Base-by-base conservation (phyloP, 2,329 filamentous ascomycete genomes). In the Sporothrix humicola region DNA sequence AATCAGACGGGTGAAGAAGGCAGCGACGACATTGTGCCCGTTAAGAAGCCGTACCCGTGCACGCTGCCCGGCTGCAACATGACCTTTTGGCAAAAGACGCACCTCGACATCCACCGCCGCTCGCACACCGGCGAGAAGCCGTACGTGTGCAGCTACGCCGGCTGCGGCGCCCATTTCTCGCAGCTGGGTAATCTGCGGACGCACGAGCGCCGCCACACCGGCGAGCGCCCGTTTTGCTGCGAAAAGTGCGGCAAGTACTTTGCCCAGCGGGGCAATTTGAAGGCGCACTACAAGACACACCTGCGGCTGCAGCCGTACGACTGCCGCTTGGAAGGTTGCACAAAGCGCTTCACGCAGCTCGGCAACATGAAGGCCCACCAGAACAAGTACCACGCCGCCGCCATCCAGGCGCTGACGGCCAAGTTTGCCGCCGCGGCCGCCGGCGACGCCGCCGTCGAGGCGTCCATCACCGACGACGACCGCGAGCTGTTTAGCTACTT, bases 301-400 rank as follows among this genome's bases (percentile, higher is more conserved):
- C 87, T 90, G 75, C 87, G 91, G 63, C 86, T 89, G 52, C 97
- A 96, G 82, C 92, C 91, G 0, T 97, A 92, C 80, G 88, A 89
- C 44, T 98, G 95, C 83, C 90, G 88, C 75, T 86, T 98, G 8
- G 94, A 97, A 77, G 87, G 90, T 74, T 98, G 95, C 83, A 89
- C 90, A 75, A 98, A 97, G 84, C 87, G 91, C 59, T 98, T 98
- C 80, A 97, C 93, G 0, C 93, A 97, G 77, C 88, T 95, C 1
- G 95, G 95, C 9, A 98, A 98, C 79, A 88, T 98, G 77, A 98
- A 98, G 88, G 93, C 92, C 2, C 95, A 98, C 79, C 94, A 97
- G 82, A 98, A 98, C 84, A 95, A 95, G 79, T 98, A 97, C 80
- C 95, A 98, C 82, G 88, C 89, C 52, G 83, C 88, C n/a, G 92